These are phyloP conservation scores for Xylariaceae sp. DNA, from an alignment of 2,329 filamentous ascomycete species.

Conservation along the genomic window DNA sequence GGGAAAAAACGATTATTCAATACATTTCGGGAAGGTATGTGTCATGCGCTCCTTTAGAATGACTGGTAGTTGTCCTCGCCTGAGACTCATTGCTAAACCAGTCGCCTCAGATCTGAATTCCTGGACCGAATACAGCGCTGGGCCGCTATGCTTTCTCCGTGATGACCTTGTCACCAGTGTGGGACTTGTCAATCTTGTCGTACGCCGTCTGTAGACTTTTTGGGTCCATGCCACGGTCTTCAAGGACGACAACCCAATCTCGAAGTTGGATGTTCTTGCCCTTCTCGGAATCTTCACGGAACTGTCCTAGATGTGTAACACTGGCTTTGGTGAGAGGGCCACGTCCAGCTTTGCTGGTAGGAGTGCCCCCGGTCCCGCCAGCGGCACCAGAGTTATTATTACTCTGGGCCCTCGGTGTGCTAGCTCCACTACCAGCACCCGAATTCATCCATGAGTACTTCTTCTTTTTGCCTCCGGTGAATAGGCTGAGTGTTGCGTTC, in stretches of 20 bases:
- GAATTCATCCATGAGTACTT: constrained; percentile 79
- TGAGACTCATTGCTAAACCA: neutral
- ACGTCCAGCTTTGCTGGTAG: constrained; percentile 44
- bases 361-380: constrained; percentile 43
- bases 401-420: constrained; percentile 51
- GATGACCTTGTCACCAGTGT: constrained; percentile 37
- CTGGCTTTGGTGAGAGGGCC: constrained; percentile 61
- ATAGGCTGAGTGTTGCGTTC: constrained; percentile 82
- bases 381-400: constrained; percentile 36
- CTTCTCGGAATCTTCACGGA: constrained; percentile 79
- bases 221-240: constrained; percentile 75
- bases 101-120: neutral
- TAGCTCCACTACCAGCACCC: constrained; percentile 57
- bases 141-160: constrained; percentile 24
- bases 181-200: constrained; percentile 57
- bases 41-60: neutral
- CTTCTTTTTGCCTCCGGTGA: constrained; percentile 67
- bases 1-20: constrained; percentile 36
- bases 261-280: constrained; percentile 83
- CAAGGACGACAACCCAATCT: constrained; percentile 81
- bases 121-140: neutral
- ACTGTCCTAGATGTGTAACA: constrained; percentile 71
- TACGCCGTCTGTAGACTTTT: constrained; percentile 68
- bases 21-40: constrained; percentile 32
- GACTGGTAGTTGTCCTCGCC: neutral